Evolutionary conservation across 345 rosid genomes (phyloP), one percentile per base, ranked within the genome.

Genomic region (Clausena lansium): DNA sequence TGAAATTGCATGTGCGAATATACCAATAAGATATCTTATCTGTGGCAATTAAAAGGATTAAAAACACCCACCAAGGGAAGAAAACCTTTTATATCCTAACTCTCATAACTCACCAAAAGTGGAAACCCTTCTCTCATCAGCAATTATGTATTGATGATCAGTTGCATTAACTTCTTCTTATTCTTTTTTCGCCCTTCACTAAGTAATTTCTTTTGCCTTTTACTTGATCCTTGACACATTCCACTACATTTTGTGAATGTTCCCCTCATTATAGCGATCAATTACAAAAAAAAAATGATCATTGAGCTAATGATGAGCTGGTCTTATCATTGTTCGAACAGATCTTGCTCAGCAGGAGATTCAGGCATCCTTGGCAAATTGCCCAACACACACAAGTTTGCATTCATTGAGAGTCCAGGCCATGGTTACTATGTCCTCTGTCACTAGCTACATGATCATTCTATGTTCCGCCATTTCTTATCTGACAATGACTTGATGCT

Each of bases 251-350:
- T 71, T 64, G 62, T 39, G 70, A 72, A 68, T 79, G 69, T 75
- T 58, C 52, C 38, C 39, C 32, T 58, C 76, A 54, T 32, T 64
- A 65, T 63, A 15, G 68, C 25, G 25, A 50, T 60, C 35, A 72
- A 45, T 36, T 11, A 17, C 7, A 67, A 59, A 68, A 19, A 68
- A 19, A 60, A 38, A 41, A 65, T 71, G 73, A 75, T 25, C 63
- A 35, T 38, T 39, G 77, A 20, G 67, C 61, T 57, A 64, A 77
- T 30, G 32, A 70, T 64, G 57, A 64, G 74, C 67, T 70, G 78
- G 68, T 75, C 64, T 62, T 59, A 50, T 77, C 60, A 75, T 70
- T 60, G 73, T 77, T 77, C 63, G 35, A 55, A 36, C 70, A 67
- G 71, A 61, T 68, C 15, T 59, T 55, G 24, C 58, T 65, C 67